Evolutionary conservation across 345 rosid genomes (phyloP), one percentile per base, ranked within the genome.

Genomic region (Mallotus nudiflorus): DNA sequence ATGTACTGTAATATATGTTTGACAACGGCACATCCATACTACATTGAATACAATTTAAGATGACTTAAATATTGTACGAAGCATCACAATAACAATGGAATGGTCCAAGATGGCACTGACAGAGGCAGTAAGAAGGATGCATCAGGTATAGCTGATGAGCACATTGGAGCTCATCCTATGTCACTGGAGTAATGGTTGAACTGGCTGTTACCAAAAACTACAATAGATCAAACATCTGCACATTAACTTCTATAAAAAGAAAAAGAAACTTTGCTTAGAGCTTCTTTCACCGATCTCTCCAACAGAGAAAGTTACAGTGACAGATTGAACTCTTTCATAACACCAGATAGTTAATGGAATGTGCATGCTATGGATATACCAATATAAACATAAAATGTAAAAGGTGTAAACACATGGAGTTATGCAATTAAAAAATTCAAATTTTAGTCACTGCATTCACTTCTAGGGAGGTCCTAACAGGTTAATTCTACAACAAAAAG

Each of bases 391-490:
- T 64, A 29, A 9, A 44, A 40, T n/a, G 33, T 6, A 42, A 16
- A 64, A 27, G 20, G 42, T 29, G 25, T 40, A 40, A 15, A 53
- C 35, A 18, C 37, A 40, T 22, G 27, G 18, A 16, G n/a, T 45
- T 33, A 28, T 25, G 63, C 50, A 14, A 29, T 44, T 37, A 55
- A 9, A 45, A 55, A 64, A 16, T 52, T 51, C 44, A 19, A 49
- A 57, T 18, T 57, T 44, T n/a, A 19, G 52, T 40, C 25, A 29
- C 70, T 57, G n/a, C 65, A 56, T 12, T 42, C 39, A 68, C 58
- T 50, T 50, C 33, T 27, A n/a, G 54, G 49, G 1, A 42, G 37
- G 20, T 69, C 31, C 77, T 51, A 73, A 58, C 16, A 54, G 40
- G 55, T 56, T 55, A 28, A n/a, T 48, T 46, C 42, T 69, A 42